Conservation (phyloP, 305 asterid species). For the Fraxinus floribunda region DNA sequence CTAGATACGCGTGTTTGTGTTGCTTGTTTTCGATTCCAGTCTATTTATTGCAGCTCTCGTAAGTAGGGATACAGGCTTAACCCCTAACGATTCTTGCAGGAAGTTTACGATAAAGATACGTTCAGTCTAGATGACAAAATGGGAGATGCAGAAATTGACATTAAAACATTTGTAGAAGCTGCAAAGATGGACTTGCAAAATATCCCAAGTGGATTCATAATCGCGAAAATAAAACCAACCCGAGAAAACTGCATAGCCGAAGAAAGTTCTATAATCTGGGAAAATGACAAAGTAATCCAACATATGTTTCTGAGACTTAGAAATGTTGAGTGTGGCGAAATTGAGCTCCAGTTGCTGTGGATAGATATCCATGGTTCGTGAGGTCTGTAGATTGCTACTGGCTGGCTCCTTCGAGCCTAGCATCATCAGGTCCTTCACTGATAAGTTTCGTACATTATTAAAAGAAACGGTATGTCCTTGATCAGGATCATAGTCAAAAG, state of each 20-base stretch:
- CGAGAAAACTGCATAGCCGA: conserved; percentile 30
- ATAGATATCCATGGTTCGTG: conserved; percentile 18
- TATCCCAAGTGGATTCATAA: conserved; percentile 21
- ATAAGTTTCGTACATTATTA: not conserved
- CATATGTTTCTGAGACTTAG: conserved; percentile 27
- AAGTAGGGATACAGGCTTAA: not conserved
- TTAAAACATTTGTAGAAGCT: conserved; percentile 27
- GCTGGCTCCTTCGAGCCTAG: not conserved
- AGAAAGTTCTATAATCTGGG: conserved; percentile 26
- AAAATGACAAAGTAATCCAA: conserved; percentile 25
- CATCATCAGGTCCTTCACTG: not conserved
- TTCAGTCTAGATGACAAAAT: conserved; percentile 34
- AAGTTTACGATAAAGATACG: conserved; percentile 39
- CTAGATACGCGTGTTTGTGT: too few relatives aligned
- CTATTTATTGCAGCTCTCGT: not conserved
- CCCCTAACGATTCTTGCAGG: conserved; percentile 21
- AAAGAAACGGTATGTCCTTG: not conserved
- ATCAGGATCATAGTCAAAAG: not conserved
- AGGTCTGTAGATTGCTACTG: not conserved
- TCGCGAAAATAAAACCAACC: conserved; percentile 25
- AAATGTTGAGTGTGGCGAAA: conserved; percentile 40
- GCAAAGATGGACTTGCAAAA: not conserved
- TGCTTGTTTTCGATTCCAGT: not conserved
- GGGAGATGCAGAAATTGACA: conserved; percentile 38
- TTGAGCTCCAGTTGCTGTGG: conserved; percentile 30